Evolutionary conservation across 2,329 filamentous ascomycete genomes (phyloP).

Genomic region (Alternaria panax): DNA sequence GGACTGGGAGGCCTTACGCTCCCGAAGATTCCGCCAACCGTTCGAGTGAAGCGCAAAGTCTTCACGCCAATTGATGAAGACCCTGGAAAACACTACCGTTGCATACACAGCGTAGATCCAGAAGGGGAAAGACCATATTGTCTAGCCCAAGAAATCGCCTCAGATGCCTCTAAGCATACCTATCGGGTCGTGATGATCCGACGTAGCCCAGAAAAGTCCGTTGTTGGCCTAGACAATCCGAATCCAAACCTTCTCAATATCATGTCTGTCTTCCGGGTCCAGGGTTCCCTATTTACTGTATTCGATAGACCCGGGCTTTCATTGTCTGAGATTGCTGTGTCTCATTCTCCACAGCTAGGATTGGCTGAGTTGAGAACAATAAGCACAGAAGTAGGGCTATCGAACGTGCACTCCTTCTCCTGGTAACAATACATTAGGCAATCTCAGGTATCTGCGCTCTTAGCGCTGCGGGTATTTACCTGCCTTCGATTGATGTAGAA

Average conservation of each 20-base stretch:
- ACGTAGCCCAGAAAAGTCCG: conserved; percentile 6
- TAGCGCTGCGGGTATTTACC: conserved; percentile 1
- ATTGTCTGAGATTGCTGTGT: conserved; percentile 19
- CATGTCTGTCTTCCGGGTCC: conserved; percentile 13
- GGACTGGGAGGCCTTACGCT: not conserved
- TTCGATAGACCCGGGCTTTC: conserved; percentile 11
- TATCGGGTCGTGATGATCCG: conserved; percentile 18
- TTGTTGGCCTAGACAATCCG: conserved; percentile 9
- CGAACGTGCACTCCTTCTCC: not conserved
- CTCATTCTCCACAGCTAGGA: conserved; percentile 10
- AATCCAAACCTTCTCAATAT: conserved; percentile 25
- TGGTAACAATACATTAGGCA: conserved; percentile 2
- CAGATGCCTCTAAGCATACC: not conserved
- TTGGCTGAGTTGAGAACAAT: conserved; percentile 17
- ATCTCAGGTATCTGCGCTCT: conserved; percentile 14
- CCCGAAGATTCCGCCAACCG: not conserved
- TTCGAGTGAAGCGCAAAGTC: conserved; percentile 1
- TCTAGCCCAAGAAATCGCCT: conserved; percentile 12
- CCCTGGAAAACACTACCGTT: conserved; percentile 9
- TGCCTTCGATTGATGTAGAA: conserved; percentile 7
- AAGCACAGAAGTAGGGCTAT: conserved; percentile 16
- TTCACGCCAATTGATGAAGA: conserved; percentile 11
- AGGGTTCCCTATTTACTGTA: conserved; percentile 16
- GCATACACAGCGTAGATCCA: conserved; percentile 19
- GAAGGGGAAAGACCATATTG: conserved; percentile 14